phyloP scores from a whole-genome alignment of 805 yeast species.

The Hanseniaspora hatyaiensis region DNA sequence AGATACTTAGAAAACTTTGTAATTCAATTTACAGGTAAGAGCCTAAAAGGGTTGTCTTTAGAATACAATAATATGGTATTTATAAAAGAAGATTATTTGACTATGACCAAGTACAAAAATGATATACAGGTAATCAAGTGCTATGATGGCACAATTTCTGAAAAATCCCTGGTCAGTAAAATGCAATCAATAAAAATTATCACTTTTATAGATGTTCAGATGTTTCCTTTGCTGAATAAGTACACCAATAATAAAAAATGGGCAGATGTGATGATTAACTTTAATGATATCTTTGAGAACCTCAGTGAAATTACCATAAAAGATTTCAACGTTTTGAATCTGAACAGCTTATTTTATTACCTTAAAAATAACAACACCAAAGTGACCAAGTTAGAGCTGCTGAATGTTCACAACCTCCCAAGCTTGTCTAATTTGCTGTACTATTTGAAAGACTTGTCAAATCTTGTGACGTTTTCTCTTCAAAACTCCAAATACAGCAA shows the following conservation, averaged over 20 bases:
- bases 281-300: slow-evolving; percentile 1
- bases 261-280: not conserved
- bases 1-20: slow-evolving; percentile 1
- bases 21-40: not conserved
- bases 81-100: not conserved
- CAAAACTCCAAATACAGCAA: not conserved
- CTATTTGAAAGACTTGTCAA: not conserved
- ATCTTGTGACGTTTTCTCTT: slow-evolving; percentile 8
- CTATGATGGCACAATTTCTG: not conserved
- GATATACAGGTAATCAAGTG: not conserved
- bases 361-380: not conserved
- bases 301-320: not conserved
- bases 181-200: not conserved
- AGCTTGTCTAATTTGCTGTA: not conserved
- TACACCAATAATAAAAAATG: slow-evolving; percentile 3
- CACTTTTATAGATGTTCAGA: not conserved
- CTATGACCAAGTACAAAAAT: not conserved
- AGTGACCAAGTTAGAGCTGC: not conserved
- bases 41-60: not conserved
- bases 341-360: not conserved
- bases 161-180: not conserved
- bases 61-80: slow-evolving; percentile 2
- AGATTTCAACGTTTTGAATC: slow-evolving; percentile 2
- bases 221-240: not conserved
- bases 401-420: not conserved